phyloP scores from a whole-genome alignment of 2,329 filamentous ascomycete genomes.

The Mycogone perniciosa region DNA sequence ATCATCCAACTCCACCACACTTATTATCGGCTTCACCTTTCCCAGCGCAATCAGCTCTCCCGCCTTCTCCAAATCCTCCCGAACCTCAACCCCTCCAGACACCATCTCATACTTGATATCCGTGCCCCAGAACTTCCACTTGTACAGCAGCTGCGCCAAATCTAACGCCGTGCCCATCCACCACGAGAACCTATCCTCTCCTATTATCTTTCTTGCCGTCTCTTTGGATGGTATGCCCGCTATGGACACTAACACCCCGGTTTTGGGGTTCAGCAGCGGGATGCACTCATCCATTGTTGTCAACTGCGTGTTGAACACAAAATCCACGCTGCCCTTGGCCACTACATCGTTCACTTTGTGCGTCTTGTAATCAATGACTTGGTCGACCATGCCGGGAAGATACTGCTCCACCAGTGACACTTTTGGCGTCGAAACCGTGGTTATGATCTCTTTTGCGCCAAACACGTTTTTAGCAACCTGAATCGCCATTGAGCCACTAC shows the following conservation, averaged over 20 bases:
- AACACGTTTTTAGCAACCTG: conserved; percentile 48
- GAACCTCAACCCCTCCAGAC: conserved; percentile 35
- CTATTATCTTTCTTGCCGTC: conserved; percentile 26
- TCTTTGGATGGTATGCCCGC: conserved; percentile 29
- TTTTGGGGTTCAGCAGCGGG: conserved; percentile 30
- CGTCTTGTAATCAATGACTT: conserved; percentile 46
- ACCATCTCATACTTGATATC: conserved; percentile 38
- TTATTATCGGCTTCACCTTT: conserved; percentile 38
- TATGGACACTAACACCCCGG: conserved; percentile 37
- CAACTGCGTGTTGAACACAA: conserved; percentile 44
- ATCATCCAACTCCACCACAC: conserved; percentile 35
- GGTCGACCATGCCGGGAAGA: conserved; percentile 40
- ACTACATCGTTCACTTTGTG: conserved; percentile 32
- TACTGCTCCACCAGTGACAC: conserved; percentile 36
- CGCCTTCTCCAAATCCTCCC: conserved; percentile 37
- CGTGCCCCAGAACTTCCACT: conserved; percentile 38
- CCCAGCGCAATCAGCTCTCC: conserved; percentile 35
- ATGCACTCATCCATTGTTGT: conserved; percentile 32
- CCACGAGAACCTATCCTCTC: conserved; percentile 24
- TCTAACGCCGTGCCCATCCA: conserved; percentile 33
- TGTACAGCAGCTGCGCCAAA: conserved; percentile 34
- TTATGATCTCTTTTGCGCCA: conserved; percentile 40
- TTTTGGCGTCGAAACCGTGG: conserved; percentile 48
- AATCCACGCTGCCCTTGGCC: conserved; percentile 39
- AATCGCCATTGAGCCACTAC: conserved; percentile 38